Percentiles rank a stretch among this genome's conserved stretches.
Conservation (phyloP, 1,284 basidiomycete species). For the Cutaneotrichosporon sp. region DNA sequence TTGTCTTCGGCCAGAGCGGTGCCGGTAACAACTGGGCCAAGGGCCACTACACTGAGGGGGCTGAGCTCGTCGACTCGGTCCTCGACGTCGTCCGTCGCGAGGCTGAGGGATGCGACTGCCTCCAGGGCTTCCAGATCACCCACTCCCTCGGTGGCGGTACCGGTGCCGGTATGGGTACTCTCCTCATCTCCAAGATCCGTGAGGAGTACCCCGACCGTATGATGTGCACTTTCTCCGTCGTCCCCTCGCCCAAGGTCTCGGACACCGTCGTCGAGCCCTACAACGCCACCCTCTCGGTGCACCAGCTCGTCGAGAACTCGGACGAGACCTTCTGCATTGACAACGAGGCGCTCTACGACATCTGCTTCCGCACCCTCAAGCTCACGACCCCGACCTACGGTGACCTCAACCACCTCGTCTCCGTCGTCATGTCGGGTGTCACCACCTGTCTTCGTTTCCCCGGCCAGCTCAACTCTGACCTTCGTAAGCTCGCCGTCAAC, state of each 20-base stretch:
- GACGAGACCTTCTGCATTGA: constrained; percentile 68
- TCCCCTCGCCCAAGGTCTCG: constrained; percentile 59
- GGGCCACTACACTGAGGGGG: constrained; percentile 54
- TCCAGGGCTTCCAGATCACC: constrained; percentile 60
- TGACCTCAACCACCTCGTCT: constrained; percentile 95
- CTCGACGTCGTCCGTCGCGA: constrained; percentile 59
- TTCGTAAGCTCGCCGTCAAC: constrained; percentile 96
- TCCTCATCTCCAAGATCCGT: constrained; percentile 60
- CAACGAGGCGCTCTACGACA: constrained; percentile 97
- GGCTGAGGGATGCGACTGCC: constrained; percentile 56
- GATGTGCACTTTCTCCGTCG: constrained; percentile 61
- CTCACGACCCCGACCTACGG: constrained; percentile 89
- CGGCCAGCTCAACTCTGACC: constrained; percentile 96
- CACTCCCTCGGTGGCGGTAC: constrained; percentile 62
- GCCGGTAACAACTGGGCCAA: constrained; percentile 60
- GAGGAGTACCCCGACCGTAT: constrained; percentile 61
- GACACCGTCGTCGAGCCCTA: constrained; percentile 61
- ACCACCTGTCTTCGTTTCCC: constrained; percentile 64
- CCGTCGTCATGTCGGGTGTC: constrained; percentile 89
- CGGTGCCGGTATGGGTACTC: constrained; percentile 60
- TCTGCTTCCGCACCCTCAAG: constrained; percentile 95
- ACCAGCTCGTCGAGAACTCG: constrained; percentile 61
- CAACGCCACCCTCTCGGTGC: constrained; percentile 59
- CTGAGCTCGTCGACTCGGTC: constrained; percentile 57
- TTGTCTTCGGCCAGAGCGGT: constrained; percentile 56